Evolutionary conservation across 2,329 filamentous ascomycete genomes (phyloP), one percentile per base, ranked within the genome.

Genomic region (Monosporascus sp.): DNA sequence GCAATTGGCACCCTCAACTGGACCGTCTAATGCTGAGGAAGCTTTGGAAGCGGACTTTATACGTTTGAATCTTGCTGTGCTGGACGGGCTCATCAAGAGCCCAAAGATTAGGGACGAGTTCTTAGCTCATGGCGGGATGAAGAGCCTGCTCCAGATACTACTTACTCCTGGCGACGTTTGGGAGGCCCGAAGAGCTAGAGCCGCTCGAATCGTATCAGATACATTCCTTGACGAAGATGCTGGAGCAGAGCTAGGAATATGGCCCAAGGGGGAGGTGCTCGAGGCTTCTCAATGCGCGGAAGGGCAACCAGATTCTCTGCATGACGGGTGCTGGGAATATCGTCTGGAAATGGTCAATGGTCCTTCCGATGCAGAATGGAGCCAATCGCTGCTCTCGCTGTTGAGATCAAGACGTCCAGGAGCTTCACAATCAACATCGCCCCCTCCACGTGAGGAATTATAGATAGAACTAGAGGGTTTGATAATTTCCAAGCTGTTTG

Each of bases 181-280:
- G 72, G 75, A 75, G 16, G 63, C 70, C 1, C 76, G 79, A 6
- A 75, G 79, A 63, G 75, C 74, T 54, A 82, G 79, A 62, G 77
- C 80, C 24, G 81, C 78, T 2, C 74, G 82, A 55, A 73, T 87
- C 52, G 75, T 86, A 27, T 74, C 80, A 37, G 85, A 88, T 63
- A 84, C 77, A 55, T 88, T 88, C 63, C 70, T 88, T n/a, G 85
- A 88, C 62, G 77, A 79, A 56, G 76, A 80, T 53, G 84, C 86
- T 76, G 83, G 84, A 41, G 84, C 84, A 2, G 71, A 72, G 24
- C 58, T 78, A 19, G 80, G 81, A 0, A 69, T 81, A 56, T 87
- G 82, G 82, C 82, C 82, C 0, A 71, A 58, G 22, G 61, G 58
- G 20, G 58, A 62, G 5, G 68, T 68, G 48, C 60, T 65, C 40